A percentile compares a stretch with the other conserved stretches of the same genome.
These are phyloP conservation scores for Eragrostis curvula DNA, from an alignment of 176 grass and related monocot genomes.

Conservation along the genomic window DNA sequence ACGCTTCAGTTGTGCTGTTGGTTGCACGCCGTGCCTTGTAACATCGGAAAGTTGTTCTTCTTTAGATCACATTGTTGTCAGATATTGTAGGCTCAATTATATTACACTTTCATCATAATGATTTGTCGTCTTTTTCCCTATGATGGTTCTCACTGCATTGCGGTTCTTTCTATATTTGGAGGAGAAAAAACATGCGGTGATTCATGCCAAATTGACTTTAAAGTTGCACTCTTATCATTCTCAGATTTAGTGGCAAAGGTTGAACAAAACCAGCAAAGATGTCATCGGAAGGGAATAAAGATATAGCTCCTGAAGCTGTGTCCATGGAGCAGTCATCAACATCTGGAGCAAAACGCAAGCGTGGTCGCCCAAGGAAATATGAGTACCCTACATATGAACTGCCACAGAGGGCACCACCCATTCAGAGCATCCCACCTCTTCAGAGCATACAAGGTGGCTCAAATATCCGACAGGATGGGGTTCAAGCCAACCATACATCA, in stretches of 20 bases:
- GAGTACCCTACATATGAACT: constrained; percentile 31
- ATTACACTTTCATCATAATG: not conserved
- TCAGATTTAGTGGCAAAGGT: not conserved
- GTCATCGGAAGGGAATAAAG: constrained; percentile 48
- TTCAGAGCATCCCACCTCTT: constrained; percentile 50
- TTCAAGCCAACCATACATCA: constrained; percentile 24
- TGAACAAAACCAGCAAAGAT: constrained; percentile 28
- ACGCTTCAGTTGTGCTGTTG: not conserved
- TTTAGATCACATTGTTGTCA: not conserved
- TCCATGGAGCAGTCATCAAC: constrained; percentile 20
- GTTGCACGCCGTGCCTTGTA: not conserved
- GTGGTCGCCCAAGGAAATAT: constrained; percentile 56
- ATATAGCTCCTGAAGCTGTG: constrained; percentile 25
- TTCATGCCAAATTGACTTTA: not conserved
- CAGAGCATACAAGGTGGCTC: constrained; percentile 28
- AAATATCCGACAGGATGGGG: constrained; percentile 30
- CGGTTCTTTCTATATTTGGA: not conserved
- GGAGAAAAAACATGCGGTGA: constrained; percentile 17
- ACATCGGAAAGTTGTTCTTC: constrained; percentile 14
- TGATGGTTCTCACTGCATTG: not conserved
- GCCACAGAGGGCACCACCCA: constrained; percentile 44
- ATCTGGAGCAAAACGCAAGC: constrained; percentile 53
- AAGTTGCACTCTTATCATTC: not conserved
- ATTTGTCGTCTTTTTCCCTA: not conserved
- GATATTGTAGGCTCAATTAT: not conserved